Percentiles rank a stretch among this genome's conserved stretches.
These are phyloP conservation scores for Rasamsonia emersonii DNA, from an alignment of 2,329 filamentous ascomycete genomes.

Conservation along the genomic window DNA sequence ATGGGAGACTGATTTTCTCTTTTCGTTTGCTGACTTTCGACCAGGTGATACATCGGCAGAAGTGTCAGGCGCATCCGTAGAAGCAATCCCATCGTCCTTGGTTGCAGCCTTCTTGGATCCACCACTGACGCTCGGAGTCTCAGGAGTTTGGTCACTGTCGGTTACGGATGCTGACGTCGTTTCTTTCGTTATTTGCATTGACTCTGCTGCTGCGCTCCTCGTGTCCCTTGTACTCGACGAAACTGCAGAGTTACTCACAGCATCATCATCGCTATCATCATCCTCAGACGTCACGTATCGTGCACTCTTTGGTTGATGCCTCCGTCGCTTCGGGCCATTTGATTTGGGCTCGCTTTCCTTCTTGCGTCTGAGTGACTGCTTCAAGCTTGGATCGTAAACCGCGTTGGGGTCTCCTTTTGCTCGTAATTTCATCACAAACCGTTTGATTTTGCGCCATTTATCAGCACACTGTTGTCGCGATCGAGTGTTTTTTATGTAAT, in stretches of 20 bases:
- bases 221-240: too few species aligned
- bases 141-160: too few species aligned
- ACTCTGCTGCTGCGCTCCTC: too few species aligned
- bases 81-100: too few species aligned
- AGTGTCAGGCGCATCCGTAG: too few species aligned
- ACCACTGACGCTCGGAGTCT: too few species aligned
- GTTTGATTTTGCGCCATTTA: constrained; percentile 29
- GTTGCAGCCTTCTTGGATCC: too few species aligned
- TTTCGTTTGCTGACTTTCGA: too few species aligned
- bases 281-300: constrained; percentile 10
- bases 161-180: too few species aligned
- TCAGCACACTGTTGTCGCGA: constrained; percentile 33
- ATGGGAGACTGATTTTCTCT: too few species aligned
- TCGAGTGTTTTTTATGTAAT: constrained; percentile 19
- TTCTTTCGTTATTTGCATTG: too few species aligned
- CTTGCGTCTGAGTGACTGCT: not conserved
- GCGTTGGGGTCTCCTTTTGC: constrained; percentile 16
- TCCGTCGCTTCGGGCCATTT: not conserved
- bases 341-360: constrained; percentile 3
- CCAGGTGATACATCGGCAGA: too few species aligned
- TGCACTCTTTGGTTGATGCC: constrained; percentile 2
- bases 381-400: constrained; percentile 9
- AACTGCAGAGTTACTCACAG: not conserved
- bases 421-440: constrained; percentile 14
- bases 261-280: constrained; percentile 6